Base-by-base conservation (phyloP, 768 basidiomycete species). In the Udeniomyces megalosporus region DNA sequence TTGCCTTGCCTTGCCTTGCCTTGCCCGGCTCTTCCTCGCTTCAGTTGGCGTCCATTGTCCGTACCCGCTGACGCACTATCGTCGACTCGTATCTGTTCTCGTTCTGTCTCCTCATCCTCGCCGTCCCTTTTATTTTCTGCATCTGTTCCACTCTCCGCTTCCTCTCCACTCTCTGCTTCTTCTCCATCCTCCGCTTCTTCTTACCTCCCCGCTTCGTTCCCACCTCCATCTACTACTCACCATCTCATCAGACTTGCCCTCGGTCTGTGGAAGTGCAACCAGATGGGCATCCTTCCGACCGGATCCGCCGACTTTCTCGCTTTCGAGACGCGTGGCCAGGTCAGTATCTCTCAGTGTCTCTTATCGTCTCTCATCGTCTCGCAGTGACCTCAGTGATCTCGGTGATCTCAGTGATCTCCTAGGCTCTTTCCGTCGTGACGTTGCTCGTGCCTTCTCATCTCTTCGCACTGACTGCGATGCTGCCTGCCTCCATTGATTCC, bases 221-320 rank as follows among this genome's bases (percentile, higher is more conserved):
- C n/a, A 8, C 11, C 7, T 51, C 45, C 38, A 20, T 8, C 71
- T 85, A 59, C 17, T 26, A 10, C 5, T 17, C n/a, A n/a, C 22
- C 31, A 12, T n/a, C 35, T 26, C 14, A 14, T 28, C 53, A 92
- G 89, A 0, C 78, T 95, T 20, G 81, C 77, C 5, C 82, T 95
- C 31, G 91, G 91, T 0, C 73, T 95, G 29, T 96, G 86, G 84
- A 96, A 96, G 73, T 93, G 90, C 74, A 82, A 82, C 34, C 81
- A 84, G 0, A 91, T 96, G 89, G 91, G 91, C 0, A 76, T 96
- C 57, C 74, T 96, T 20, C 91, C 91, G 0, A 85, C 82, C 1
- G 89, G 92, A 1, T 87, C 89, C 0, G 89, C 85, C 1, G 92
- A 96, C 74, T 96, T 91, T 89, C 75, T 93, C 56, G 89, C 88